Base-by-base conservation (phyloP, 768 basidiomycete species). In the Podaxis sp. region DNA sequence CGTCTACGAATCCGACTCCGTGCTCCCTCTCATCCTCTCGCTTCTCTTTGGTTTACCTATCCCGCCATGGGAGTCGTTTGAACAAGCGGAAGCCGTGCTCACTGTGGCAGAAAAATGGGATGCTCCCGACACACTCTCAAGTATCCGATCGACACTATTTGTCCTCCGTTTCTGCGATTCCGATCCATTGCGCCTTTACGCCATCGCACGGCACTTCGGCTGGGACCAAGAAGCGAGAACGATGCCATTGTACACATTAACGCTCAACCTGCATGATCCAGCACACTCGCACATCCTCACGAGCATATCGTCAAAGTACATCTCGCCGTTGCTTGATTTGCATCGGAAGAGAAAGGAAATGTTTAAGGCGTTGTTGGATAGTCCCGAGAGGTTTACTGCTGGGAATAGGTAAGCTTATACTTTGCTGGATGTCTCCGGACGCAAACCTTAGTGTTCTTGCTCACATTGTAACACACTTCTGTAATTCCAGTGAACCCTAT, bases 41-140 rank as follows among this genome's bases (percentile, higher is more conserved):
- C 82, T 88, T 71, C 77, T 86, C 40, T 84, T 78, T 42, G 87
- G 87, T 17, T 77, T 87, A 11, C 74, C 81, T 0, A 77, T 85
- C 12, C 77, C 79, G 2, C 72, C 74, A 3, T 80, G 84, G 68
- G 74, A 76, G 40, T 81, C 82, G 2, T 83, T 82, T 65, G 84
- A 86, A 65, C 72, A 73, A 13, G 72, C 87, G 42, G 86, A 86
- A 58, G 75, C 79, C 8, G 76, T 91, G 4, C 72, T 90, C 30
- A 78, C 75, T 46, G 79, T 87, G 0, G 86, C 88, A 2, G 87
- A 90, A 67, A 89, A 87, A 68, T 91, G 89, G 80, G 87, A 88
- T 53, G 85, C 87, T 69, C 84, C 82, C 0, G 87, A 87, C 0
- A 84, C 87, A 2, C 74, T 79, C 42, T 81, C 85, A 11, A 77